Evolutionary conservation across 257 asterid species (phyloP), one percentile per base, ranked within the genome.

Genomic region (Salvia miltiorrhiza): DNA sequence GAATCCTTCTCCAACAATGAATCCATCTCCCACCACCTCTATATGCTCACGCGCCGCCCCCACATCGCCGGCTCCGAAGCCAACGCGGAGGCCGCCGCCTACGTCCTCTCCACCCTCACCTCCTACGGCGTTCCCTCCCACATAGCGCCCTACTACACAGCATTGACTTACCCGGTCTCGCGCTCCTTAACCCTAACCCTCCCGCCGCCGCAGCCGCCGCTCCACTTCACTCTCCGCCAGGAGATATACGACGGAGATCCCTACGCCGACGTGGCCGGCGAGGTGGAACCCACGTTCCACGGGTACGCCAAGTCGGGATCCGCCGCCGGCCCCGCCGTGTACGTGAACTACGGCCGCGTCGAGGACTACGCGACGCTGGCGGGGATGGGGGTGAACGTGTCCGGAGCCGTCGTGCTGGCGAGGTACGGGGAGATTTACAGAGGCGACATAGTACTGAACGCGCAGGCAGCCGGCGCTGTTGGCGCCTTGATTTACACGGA

Each of bases 51-150:
- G 5, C 83, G 76, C 21, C 87, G 90, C 65, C 96, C 98, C 28
- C 98, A 92, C 72, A 78, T 84, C 56, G 92, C 96, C 53, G 96
- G 96, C 52, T 77, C 94, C 32, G 61, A 83, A 48, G 95, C 98
- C 71, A 92, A 92, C 79, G 85, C 87, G 7, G 89, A 80, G 49
- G 95, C 95, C 19, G 95, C 96, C 35, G 75, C 73, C 39, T 89
- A 89, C 78, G 96, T 92, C 32, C 77, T 84, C 17, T 86, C 90
- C 75, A 83, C 84, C 16, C 83, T 92, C 50, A 28, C 83, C 70
- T 84, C 94, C 80, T 79, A 56, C 83, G 59, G 64, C 76, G 47
- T 89, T 13, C 64, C 28, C 17, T 59, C 98, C 0, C 94, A 77
- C 40, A 24, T 84, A 37, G 58, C 78, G 9, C 67, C 90, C 52